Base-by-base conservation (phyloP, 1,284 basidiomycete genomes). In the Trichosporon sp. region DNA sequence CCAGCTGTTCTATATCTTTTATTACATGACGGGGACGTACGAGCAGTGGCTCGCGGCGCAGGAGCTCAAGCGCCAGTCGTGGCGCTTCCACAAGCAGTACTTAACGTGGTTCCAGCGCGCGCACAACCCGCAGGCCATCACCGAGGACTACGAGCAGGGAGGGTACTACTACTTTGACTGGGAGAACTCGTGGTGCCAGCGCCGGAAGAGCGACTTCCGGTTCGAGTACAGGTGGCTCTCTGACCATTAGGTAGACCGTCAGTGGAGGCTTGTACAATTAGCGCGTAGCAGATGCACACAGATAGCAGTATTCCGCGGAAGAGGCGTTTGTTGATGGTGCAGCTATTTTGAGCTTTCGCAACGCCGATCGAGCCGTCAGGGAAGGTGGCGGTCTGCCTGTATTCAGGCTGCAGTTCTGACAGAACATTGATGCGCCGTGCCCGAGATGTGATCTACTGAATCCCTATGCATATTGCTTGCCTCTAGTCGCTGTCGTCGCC, bases 71-170 rank as follows among this genome's bases (percentile, higher is more conserved):
- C 89, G 92, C 71, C 96, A 98, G 83, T 95, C 93, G 68, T 99
- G 97, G 97, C 90, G 97, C 67, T 99, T 99, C 87, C 97, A 99
- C 83, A 93, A 98, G 75, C 98, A 99, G 85, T 99, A 98, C 83
- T 85, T 99, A 72, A 99, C 97, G 44, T 99, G 97, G 97, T 99
- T 99, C 89, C 97, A 99, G 83, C 89, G 97, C 66, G 94, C 98
- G 79, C 95, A 93, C 25, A 95, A 99, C 81, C 97, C 97, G n/a
- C 94, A 97, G 81, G 94, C 93, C 3, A 98, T 99, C 81, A 99
- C 97, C 62, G 96, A 98, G 78, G 97, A 99, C 83, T 99, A 98
- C 81, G 97, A 99, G 84, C 95, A 99, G 85, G 97, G 97, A 18
- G 95, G 96, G 29, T 96, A 95, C 81, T 92, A 95, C 66, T 95